Evolutionary conservation across 1,139 yeast genomes (phyloP), one percentile per base, ranked within the genome.

Genomic region (Hemisphaericaspora xylofermentans): DNA sequence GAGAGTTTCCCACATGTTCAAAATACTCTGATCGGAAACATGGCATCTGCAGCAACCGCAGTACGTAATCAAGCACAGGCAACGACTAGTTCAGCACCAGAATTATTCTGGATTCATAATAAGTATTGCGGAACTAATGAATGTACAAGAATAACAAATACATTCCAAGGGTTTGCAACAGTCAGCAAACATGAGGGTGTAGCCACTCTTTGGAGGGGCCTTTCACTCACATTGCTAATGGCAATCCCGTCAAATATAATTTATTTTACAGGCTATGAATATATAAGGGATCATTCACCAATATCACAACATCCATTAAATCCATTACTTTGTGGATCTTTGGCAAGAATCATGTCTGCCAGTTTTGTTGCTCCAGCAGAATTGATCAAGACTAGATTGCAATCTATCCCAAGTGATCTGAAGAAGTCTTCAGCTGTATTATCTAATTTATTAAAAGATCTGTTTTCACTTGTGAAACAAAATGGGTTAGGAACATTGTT

Each of bases 241-340:
- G 88, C 97, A 0, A 70, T 91, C 0, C 99, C 99, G 0, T 79
- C 97, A 1, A 93, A 91, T 54, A 87, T 93, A 43, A 93, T 93
- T 6, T 94, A 93, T 58, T 93, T 89, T 64, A 86, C 95, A 2
- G 96, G 98, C 0, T 93, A 93, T 58, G 99, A 93, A 53, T 78
- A 84, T 46, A 68, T 91, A 36, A 66, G 96, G 50, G 96, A 88
- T 53, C 68, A 71, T 22, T 83, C 93, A 1, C 91, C 93, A 0
- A 55, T 88, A 15, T 56, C 61, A 14, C 53, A 68, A 13, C 71
- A 66, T 25, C 60, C 68, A 26, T 44, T 86, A 16, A 89, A 88
- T 50, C 97, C 98, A 1, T 64, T 93, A 39, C 30, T 88, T 0
- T 88, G 97, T 58, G 99, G 99, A 1, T 79, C 93, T 0, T 49